Evolutionary conservation across 129 eudicot genomes (phyloP).

Genomic region (Ambrosia trifida): DNA sequence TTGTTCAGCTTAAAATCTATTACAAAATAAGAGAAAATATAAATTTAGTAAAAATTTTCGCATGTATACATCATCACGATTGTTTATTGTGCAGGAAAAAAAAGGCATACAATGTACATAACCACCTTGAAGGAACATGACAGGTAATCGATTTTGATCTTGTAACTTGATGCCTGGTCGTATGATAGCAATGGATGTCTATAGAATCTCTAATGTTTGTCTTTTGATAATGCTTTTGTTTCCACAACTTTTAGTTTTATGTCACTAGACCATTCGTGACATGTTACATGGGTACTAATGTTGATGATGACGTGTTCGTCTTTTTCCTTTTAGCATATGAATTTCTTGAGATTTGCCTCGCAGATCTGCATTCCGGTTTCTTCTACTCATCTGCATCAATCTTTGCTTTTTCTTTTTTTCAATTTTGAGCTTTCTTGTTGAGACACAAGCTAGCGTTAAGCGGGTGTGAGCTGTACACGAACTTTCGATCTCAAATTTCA

Average conservation of each 20-base stretch:
- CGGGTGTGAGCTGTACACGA: too few relatives aligned
- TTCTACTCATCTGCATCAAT: too few relatives aligned
- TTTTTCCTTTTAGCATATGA: too few relatives aligned
- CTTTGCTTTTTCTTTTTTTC: too few relatives aligned
- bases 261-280: background rate
- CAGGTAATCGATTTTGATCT: constrained; percentile 13
- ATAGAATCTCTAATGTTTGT: background rate
- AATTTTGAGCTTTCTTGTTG: too few relatives aligned
- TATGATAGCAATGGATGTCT: background rate
- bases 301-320: too few relatives aligned
- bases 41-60: background rate
- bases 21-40: background rate
- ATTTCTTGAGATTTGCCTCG: too few relatives aligned
- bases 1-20: background rate
- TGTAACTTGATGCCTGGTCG: constrained; percentile 13
- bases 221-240: background rate
- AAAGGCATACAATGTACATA: constrained; percentile 17
- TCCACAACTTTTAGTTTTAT: background rate
- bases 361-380: too few relatives aligned
- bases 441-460: too few relatives aligned
- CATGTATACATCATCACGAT: constrained; percentile 1
- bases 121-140: constrained; percentile 3
- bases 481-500: too few relatives aligned
- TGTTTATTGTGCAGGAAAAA: constrained; percentile 21
- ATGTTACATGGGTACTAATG: too few relatives aligned